Evolutionary conservation across 768 basidiomycete species (phyloP).

Genomic region (Russula virescens): DNA sequence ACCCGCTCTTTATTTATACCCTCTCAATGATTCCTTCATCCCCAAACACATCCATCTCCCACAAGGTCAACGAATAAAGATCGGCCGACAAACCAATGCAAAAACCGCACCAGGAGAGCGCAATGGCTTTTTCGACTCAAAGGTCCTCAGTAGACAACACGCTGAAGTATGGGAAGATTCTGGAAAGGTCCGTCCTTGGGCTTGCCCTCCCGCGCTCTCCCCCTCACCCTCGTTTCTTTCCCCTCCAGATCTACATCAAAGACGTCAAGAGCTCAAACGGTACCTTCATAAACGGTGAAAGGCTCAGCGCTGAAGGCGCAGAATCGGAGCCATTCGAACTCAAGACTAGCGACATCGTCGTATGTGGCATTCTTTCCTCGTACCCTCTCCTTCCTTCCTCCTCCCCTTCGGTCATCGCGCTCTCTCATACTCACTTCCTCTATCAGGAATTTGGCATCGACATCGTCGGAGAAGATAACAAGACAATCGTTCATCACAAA

Average conservation of each 20-base stretch:
- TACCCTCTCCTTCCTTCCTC: background rate
- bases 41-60: slow-evolving; percentile 89
- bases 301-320: slow-evolving; percentile 81
- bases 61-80: slow-evolving; percentile 69
- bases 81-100: slow-evolving; percentile 92
- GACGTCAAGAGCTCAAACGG: slow-evolving; percentile 98
- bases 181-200: slow-evolving; percentile 60
- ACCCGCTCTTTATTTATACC: slow-evolving; percentile 55
- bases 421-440: slow-evolving; percentile 12
- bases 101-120: slow-evolving; percentile 90
- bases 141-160: slow-evolving; percentile 89
- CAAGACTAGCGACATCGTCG: slow-evolving; percentile 92
- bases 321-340: slow-evolving; percentile 93
- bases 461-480: slow-evolving; percentile 97
- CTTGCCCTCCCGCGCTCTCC: slow-evolving; percentile 16
- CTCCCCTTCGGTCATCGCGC: background rate
- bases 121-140: slow-evolving; percentile 97
- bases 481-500: slow-evolving; percentile 97
- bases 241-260: slow-evolving; percentile 84
- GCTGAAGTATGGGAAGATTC: slow-evolving; percentile 98
- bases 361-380: slow-evolving; percentile 38
- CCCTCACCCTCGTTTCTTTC: slow-evolving; percentile 21
- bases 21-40: slow-evolving; percentile 89
- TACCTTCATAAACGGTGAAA: slow-evolving; percentile 95
- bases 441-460: slow-evolving; percentile 96